Percentiles rank a stretch among this genome's conserved stretches.
Evolutionary conservation across 805 yeast species (phyloP).

Genomic region (Schwanniomyces occidentalis): DNA sequence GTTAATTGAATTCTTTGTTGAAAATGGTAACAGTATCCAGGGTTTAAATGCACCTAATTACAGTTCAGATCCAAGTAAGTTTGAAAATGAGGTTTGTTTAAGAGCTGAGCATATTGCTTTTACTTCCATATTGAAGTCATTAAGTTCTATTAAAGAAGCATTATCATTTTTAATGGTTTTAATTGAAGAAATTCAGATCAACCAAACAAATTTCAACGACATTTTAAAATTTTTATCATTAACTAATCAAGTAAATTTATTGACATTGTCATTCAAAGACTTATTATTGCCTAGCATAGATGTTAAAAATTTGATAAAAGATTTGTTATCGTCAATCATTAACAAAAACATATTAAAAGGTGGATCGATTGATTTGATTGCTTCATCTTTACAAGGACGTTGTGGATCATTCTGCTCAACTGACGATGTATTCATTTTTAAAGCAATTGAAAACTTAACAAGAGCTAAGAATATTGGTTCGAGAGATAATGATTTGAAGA

Average conservation of each 20-base stretch:
- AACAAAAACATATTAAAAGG: constrained; percentile 88
- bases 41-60: constrained; percentile 60
- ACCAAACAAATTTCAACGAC: constrained; percentile 51
- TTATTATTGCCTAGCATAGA: constrained; percentile 70
- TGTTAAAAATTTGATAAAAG: constrained; percentile 71
- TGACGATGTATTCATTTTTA: constrained; percentile 88
- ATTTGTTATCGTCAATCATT: constrained; percentile 83
- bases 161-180: constrained; percentile 82
- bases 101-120: constrained; percentile 93
- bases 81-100: constrained; percentile 64
- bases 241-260: constrained; percentile 67
- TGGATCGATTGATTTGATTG: constrained; percentile 88
- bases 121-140: constrained; percentile 69
- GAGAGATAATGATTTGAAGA: constrained; percentile 67
- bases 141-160: constrained; percentile 83
- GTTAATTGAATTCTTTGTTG: constrained; percentile 66
- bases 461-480: constrained; percentile 76
- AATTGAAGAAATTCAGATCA: constrained; percentile 63
- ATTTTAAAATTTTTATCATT: constrained; percentile 67
- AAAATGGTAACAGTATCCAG: constrained; percentile 61
- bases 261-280: constrained; percentile 68
- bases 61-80: constrained; percentile 48
- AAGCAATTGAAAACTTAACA: constrained; percentile 89
- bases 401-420: constrained; percentile 95
- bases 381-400: constrained; percentile 82